These are phyloP conservation scores for Phaffia tasmanica DNA, from an alignment of 768 basidiomycete genomes.

Conservation along the genomic window DNA sequence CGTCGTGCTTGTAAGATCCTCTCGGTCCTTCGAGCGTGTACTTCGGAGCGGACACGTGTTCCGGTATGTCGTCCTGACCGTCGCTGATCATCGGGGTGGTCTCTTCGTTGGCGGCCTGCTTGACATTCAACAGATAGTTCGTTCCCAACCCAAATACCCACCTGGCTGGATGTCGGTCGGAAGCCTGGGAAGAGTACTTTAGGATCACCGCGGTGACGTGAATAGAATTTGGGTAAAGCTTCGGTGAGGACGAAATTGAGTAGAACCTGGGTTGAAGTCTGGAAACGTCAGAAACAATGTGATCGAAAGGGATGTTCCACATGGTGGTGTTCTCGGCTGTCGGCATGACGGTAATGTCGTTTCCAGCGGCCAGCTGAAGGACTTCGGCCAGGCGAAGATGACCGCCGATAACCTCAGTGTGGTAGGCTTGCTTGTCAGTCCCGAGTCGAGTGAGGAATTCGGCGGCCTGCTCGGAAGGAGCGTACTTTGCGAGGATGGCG, in stretches of 20 bases:
- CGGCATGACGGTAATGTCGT: constrained; percentile 47
- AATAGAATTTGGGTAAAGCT: constrained; percentile 73
- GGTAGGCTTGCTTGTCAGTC: constrained; percentile 77
- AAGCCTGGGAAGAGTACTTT: constrained; percentile 61
- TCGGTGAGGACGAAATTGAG: constrained; percentile 96
- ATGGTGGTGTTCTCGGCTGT: constrained; percentile 62
- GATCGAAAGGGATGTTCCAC: constrained; percentile 91
- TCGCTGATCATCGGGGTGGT: constrained; percentile 35
- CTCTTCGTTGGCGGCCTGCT: constrained; percentile 58
- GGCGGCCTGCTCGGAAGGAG: constrained; percentile 68
- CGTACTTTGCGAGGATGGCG: constrained; percentile 72
- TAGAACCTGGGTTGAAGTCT: constrained; percentile 96
- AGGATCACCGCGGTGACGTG: constrained; percentile 93
- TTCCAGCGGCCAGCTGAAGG: constrained; percentile 77
- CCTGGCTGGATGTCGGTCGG: constrained; percentile 39
- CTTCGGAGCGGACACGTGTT: constrained; percentile 46
- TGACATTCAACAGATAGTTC: constrained; percentile 90
- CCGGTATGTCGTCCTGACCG: constrained; percentile 33
- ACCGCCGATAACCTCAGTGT: constrained; percentile 59
- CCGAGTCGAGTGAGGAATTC: constrained; percentile 63
- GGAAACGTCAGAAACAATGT: constrained; percentile 82
- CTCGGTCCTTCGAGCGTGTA: constrained; percentile 89
- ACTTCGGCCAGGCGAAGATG: constrained; percentile 89
- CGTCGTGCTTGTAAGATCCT: constrained; percentile 61
- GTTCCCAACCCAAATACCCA: constrained; percentile 83